Evolutionary conservation across 495 filamentous ascomycete species (phyloP), one percentile per base, ranked within the genome.

Genomic region (Podospora conica): DNA sequence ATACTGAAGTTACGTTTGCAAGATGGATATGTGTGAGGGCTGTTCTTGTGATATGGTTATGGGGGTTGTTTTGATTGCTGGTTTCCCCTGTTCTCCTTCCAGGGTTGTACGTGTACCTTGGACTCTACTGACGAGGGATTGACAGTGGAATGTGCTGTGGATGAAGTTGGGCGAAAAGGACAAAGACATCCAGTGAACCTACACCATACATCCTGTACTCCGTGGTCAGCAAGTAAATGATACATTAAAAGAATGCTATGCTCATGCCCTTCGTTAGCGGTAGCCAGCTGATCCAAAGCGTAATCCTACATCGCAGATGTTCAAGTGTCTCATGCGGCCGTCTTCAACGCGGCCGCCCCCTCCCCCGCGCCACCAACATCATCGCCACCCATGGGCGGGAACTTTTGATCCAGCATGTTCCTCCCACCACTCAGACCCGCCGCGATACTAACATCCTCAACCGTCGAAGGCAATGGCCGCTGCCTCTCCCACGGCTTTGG

Each of bases 401-500:
- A 76, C 31, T 70, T 66, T 62, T 62, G 54, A 33, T 73, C 69
- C 23, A 72, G 54, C 28, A 70, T 55, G 12, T 65, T 40, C 23
- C 68, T 65, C 27, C 61, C 57, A 5, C 54, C 25, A 58, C 55
- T 12, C 61, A 48, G 20, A 10, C 40, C 24, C n/a, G 20, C 55
- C 15, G 9, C 28, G n/a, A 20, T 57, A 8, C 55, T 58, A 7
- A 48, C 4, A n/a, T 48, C 40, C 15, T 48, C 40, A 2, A 48
- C 40, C 40, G 40, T 18, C 18, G 55, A 1, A 28, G 54, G n/a
- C 10, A 20, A 28, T 11, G 27, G 65, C 18, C 60, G 53, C 21
- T 72, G 63, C 65, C 66, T 78, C 67, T 79, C 75, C 77, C 77
- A 79, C 10, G 77, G 77, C 67, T 79, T 79, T 29, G 53, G 68